These are phyloP conservation scores for Entomortierella lignicola DNA, from an alignment of 192 early-diverging fungal genomes.

Conservation along the genomic window DNA sequence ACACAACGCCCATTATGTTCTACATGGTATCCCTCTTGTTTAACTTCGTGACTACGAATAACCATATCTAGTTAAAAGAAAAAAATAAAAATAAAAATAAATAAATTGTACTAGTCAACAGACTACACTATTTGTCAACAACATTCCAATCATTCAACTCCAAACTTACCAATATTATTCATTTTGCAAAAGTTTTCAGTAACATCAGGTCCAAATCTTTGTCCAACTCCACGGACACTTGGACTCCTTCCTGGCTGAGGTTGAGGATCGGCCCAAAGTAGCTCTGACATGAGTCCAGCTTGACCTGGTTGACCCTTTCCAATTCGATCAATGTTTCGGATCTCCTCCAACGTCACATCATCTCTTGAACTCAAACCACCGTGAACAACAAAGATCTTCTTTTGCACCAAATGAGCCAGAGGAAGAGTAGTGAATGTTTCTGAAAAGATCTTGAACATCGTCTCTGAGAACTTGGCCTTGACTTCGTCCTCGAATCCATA, in stretches of 20 bases:
- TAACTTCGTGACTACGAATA: slow-evolving; percentile 97
- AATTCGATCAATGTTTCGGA: slow-evolving; percentile 89
- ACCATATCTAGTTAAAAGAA: slow-evolving; percentile 70
- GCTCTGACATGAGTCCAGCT: slow-evolving; percentile 89
- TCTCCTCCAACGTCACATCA: slow-evolving; percentile 91
- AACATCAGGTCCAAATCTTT: slow-evolving; percentile 98
- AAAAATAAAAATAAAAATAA: not conserved
- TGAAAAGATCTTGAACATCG: slow-evolving; percentile 94
- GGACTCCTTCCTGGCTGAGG: slow-evolving; percentile 81
- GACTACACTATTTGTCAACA: too few relatives aligned
- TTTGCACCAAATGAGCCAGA: slow-evolving; percentile 88
- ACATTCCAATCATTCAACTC: not conserved
- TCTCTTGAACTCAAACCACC: slow-evolving; percentile 94
- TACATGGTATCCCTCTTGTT: slow-evolving; percentile 96
- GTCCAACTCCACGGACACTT: slow-evolving; percentile 93
- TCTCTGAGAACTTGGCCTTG: slow-evolving; percentile 90
- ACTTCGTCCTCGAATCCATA: slow-evolving; percentile 99
- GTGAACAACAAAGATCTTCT: slow-evolving; percentile 96
- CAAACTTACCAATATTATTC: slow-evolving; percentile 75
- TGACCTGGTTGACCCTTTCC: slow-evolving; percentile 76
- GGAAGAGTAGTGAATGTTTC: slow-evolving; percentile 97
- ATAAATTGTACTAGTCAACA: too few relatives aligned
- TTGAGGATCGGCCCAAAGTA: slow-evolving; percentile 99
- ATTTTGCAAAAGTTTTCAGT: slow-evolving; percentile 89
- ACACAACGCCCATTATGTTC: slow-evolving; percentile 95